phyloP scores from a whole-genome alignment of 2,329 filamentous ascomycete genomes.

The Ustilaginoidea virens region DNA sequence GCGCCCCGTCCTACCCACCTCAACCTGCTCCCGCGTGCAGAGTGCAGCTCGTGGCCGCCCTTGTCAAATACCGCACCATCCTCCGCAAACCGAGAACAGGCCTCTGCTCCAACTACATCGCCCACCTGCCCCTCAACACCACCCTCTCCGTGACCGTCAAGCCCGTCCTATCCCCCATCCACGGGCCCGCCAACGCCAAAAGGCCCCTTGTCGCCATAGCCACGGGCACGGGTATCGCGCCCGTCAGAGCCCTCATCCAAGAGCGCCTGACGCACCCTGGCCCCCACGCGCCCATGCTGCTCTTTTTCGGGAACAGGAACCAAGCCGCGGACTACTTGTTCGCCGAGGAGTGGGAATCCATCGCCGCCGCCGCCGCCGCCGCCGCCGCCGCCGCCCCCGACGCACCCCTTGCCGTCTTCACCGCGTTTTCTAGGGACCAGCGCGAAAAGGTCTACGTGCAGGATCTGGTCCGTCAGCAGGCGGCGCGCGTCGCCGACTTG shows the following conservation, averaged over 20 bases:
- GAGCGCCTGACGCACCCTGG: constrained; percentile 36
- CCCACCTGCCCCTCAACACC: constrained; percentile 42
- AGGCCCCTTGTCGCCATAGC: constrained; percentile 62
- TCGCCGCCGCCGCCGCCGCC: no score
- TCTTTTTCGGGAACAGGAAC: constrained; percentile 82
- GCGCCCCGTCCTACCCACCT: constrained; percentile 7
- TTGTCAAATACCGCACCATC: constrained; percentile 83
- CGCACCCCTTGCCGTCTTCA: constrained; percentile 16
- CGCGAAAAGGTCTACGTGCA: constrained; percentile 39
- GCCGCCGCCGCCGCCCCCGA: no score
- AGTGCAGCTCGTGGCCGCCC: constrained; percentile 64
- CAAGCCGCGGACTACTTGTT: constrained; percentile 67
- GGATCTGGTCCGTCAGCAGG: constrained; percentile 32
- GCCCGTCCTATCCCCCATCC: constrained; percentile 28
- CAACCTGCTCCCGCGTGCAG: constrained; percentile 25
- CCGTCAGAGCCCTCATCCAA: constrained; percentile 66
- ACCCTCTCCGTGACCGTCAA: constrained; percentile 43
- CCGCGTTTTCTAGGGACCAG: constrained; percentile 34
- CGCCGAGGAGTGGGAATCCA: constrained; percentile 50
- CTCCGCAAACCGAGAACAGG: constrained; percentile 73
- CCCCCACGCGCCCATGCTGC: constrained; percentile 26
- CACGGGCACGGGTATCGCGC: constrained; percentile 76
- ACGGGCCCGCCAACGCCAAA: constrained; percentile 18
- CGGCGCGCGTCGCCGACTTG: constrained; percentile 14
- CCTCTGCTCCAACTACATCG: constrained; percentile 78